Evolutionary conservation across 768 basidiomycete species (phyloP), one percentile per base, ranked within the genome.

Genomic region (Russula sp.): DNA sequence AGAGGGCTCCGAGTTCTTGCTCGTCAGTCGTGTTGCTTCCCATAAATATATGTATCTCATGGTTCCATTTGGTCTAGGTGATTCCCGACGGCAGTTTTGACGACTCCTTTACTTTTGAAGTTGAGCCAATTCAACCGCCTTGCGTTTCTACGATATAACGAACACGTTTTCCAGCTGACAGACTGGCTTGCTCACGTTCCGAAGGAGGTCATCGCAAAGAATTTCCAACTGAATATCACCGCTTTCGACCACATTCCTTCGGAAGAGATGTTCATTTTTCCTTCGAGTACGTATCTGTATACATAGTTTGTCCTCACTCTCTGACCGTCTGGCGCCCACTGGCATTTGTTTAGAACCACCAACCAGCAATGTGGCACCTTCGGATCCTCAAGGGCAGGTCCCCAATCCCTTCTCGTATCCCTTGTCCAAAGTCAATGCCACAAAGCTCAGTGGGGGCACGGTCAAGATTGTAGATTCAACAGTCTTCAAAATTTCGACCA

Each of bases 401-500:
- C 74, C 78, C 2, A 58, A 76, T 14, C 75, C 82, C 3, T 83
- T 75, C 73, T 73, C 79, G 18, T 84, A 78, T 65, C 64, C 74
- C 2, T 68, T 82, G 22, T 82, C 83, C 5, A 71, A 79, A 66
- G 70, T 80, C 48, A 71, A 75, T 18, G 70, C 75, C 7, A 82
- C 78, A 4, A 67, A 74, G 52, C 70, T 79, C 9, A 63, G 73
- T 8, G 84, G 83, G 1, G 76, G 76, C 9, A 56, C 71, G 1
- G 71, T 74, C 48, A 76, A 76, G 67, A 68, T 74, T 22, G 68
- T 80, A 13, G 83, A 83, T 68, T 79, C 81, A 0, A 73, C 77
- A 8, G 78, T 73, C 14, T 86, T 86, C 73, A 72, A 75, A 22
- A 69, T 80, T 25, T 77, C 83, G n/a, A 78, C 70, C 59, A 79